Base-by-base conservation (phyloP, 1,139 yeast genomes). In the Meyerozyma carpophila region DNA sequence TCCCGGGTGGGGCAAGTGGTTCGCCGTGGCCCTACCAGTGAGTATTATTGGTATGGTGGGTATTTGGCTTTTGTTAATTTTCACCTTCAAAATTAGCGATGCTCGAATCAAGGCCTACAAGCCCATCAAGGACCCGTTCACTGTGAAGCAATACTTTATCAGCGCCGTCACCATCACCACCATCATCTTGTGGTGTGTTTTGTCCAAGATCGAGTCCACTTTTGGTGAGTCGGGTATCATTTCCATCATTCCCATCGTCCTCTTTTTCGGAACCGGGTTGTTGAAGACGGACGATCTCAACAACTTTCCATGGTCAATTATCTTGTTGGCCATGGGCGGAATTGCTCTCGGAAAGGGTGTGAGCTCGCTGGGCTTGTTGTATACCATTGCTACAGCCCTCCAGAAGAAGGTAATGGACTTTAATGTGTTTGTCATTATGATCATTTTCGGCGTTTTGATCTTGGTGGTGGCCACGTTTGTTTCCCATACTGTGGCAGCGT, bases 1-100 rank as follows among this genome's bases (percentile, higher is more conserved):
- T 50, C 96, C 97, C 3, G 87, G 95, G 13, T 91, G 98, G 98
- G 84, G 86, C 11, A 86, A 87, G 58, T 91, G 98, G 97, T 91
- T 91, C 61, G 81, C 84, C 11, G 81, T 91, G 41, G 81, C 96
- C 0, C 68, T 90, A 25, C 98, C 98, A 0, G 90, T 89, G 6
- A 73, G 88, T 44, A 58, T 79, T 26, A 58, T 85, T 41, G 75
- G 84, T 14, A 68, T 88, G 49, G 39, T 88, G 1, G 64, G 80
- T 4, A 79, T 88, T 44, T 91, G 96, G 94, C 52, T 79, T 24
- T 75, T 85, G 51, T 69, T 91, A 51, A 63, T 86, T 41, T 63
- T 84, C 34, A 80, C 89, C 2, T 86, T 86, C 63, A 81, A 84
- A 41, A 75, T 87, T 41, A 73, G 75, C 37, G 48, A 53, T 27